A percentile compares a stretch with the other conserved stretches of the same genome.
Evolutionary conservation across 768 basidiomycete genomes (phyloP).

Genomic region (Podaxis sp.): DNA sequence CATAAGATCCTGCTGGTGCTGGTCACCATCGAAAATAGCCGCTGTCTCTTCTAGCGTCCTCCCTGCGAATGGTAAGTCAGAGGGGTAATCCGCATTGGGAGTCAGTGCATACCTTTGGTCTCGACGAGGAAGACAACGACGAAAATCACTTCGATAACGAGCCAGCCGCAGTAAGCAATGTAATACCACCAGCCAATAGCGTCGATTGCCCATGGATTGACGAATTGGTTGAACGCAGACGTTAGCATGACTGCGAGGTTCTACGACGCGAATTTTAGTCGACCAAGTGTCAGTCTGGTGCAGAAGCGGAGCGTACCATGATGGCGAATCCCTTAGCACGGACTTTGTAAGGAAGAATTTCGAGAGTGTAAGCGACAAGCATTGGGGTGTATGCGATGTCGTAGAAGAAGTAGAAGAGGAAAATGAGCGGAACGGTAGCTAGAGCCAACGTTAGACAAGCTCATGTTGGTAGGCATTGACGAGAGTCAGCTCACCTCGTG

Average conservation of each 20-base stretch:
- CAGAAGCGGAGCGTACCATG: conserved; percentile 45
- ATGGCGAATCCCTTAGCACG: conserved; percentile 79
- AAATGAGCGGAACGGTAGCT: conserved; percentile 69
- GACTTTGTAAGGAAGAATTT: conserved; percentile 78
- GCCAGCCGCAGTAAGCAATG: conserved; percentile 63
- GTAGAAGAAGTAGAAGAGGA: conserved; percentile 51
- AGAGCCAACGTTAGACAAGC: background rate
- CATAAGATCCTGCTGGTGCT: conserved; percentile 40
- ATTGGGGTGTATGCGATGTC: conserved; percentile 80
- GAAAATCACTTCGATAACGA: conserved; percentile 59
- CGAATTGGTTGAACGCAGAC: conserved; percentile 76
- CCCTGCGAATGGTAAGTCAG: conserved; percentile 28
- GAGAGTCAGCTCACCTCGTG: conserved; percentile 29
- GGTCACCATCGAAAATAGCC: conserved; percentile 65
- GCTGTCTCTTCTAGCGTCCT: conserved; percentile 75
- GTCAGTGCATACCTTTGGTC: conserved; percentile 47
- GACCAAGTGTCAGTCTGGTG: background rate
- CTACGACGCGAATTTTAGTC: conserved; percentile 27
- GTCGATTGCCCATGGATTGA: conserved; percentile 73
- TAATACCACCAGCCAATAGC: conserved; percentile 61
- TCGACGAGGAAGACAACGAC: conserved; percentile 55
- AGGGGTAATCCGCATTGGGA: background rate
- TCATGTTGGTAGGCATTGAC: background rate
- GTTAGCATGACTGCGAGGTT: conserved; percentile 63
- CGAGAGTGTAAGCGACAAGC: conserved; percentile 59